A percentile compares a stretch with the other conserved stretches of the same genome.
phyloP scores from a whole-genome alignment of 257 asterid genomes.

The Coffea eugenioides region DNA sequence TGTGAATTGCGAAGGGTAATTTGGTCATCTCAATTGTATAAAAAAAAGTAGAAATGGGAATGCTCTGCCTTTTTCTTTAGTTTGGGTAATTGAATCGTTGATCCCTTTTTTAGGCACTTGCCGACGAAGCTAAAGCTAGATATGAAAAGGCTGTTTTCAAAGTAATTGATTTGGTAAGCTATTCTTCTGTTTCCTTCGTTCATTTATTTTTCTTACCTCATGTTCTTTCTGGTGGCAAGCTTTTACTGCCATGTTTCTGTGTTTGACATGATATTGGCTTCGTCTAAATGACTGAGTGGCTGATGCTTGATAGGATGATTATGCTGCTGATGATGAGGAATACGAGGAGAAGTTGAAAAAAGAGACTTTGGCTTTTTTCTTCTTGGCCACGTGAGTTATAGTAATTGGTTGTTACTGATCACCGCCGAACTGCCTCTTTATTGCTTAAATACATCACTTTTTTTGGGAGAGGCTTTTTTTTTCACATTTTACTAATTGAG shows the following conservation, averaged over 20 bases:
- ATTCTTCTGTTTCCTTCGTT: neutral
- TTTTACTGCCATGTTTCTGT: neutral
- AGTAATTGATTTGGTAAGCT: slow-evolving; percentile 74
- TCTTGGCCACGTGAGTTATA: slow-evolving; percentile 84
- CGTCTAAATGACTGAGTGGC: slow-evolving; percentile 15
- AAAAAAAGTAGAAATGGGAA: neutral
- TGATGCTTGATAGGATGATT: slow-evolving; percentile 66
- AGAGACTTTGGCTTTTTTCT: slow-evolving; percentile 75
- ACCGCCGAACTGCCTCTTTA: slow-evolving; percentile 1
- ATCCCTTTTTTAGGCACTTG: slow-evolving; percentile 62
- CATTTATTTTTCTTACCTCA: neutral
- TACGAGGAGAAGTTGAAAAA: slow-evolving; percentile 89
- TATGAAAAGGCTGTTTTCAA: slow-evolving; percentile 75
- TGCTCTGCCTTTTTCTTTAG: neutral
- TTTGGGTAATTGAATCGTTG: slow-evolving; percentile 17
- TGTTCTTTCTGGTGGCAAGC: slow-evolving; percentile 1
- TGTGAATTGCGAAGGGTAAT: neutral
- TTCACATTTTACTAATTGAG: slow-evolving; percentile 8
- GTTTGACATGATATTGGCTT: slow-evolving; percentile 12
- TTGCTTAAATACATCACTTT: slow-evolving; percentile 7
- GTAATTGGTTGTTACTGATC: slow-evolving; percentile 13
- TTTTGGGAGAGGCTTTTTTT: neutral
- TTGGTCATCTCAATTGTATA: slow-evolving; percentile 9
- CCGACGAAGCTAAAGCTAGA: slow-evolving; percentile 92
- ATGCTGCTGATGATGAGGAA: slow-evolving; percentile 93